Base-by-base conservation (phyloP, 768 basidiomycete genomes). In the Amanita thiersii region DNA sequence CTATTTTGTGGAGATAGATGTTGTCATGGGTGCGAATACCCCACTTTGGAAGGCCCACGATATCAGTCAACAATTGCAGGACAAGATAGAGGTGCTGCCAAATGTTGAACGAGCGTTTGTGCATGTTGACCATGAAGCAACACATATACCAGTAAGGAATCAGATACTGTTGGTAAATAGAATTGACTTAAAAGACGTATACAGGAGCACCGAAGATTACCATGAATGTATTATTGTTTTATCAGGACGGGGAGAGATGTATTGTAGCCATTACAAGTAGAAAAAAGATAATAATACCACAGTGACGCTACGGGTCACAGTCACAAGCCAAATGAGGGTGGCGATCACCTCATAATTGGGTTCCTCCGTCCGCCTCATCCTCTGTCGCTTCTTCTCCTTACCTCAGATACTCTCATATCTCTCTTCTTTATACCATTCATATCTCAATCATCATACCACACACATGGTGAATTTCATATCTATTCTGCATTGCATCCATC, bases 1-100 rank as follows among this genome's bases (percentile, higher is more conserved):
- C 45, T 94, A 91, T 56, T 87, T 92, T 55, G 92, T 97, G 33
- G 96, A 98, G 61, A 72, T 98, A 10, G 96, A 99, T 58, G 76
- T 97, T 34, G 93, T 97, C 31, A 87, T 97, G 83, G 74, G 81
- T 46, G 83, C 82, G 7, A 77, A 78, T 44, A 96, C 91, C 18
- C 88, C 91, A 0, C 65, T 98, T 1, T 88, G 84, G 81, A 82
- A 81, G 58, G 87, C 89, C 14, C 88, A 91, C 56, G 88, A 91
- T 57, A 55, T 88, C 45, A 83, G 83, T 51, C 87, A 91, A 59
- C 71, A 81, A 47, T 62, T 91, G 12, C 88, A 91, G 55, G 89
- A 91, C 55, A 88, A 85, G 62, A 79, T 96, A 35, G 92, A 96
- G 56, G 74, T 78, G 11, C 65, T 96, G 28, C 89, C 91, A 2